Evolutionary conservation across 768 basidiomycete species (phyloP).

Genomic region (Candolleomyces eurysporus): DNA sequence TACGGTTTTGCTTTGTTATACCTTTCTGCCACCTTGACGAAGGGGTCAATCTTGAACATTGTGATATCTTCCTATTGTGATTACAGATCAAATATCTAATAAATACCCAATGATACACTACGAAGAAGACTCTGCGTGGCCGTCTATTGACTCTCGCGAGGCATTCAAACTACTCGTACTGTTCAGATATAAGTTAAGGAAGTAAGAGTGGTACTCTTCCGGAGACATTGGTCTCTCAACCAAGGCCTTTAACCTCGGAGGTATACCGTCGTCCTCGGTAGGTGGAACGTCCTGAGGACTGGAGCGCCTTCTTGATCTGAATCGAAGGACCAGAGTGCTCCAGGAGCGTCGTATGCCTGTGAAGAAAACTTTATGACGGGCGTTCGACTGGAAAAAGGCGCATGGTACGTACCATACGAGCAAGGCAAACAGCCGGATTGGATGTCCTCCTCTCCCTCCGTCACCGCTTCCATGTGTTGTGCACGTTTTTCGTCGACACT

Average conservation of each 20-base stretch:
- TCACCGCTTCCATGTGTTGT: background rate
- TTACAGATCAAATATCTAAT: no score
- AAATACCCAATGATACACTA: no score
- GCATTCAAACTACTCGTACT: no score
- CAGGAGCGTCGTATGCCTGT: background rate
- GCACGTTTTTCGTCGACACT: background rate
- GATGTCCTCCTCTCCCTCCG: background rate
- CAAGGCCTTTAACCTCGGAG: background rate
- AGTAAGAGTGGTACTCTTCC: constrained; percentile 2
- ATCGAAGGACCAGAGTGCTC: background rate
- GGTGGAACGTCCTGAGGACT: no score
- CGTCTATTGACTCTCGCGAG: no score
- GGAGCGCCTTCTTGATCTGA: background rate
- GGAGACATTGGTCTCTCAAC: constrained; percentile 2
- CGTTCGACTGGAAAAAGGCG: background rate
- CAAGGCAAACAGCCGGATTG: background rate
- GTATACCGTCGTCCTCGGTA: background rate
- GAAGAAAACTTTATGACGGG: background rate
- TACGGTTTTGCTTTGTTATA: no score
- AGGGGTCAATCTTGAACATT: no score
- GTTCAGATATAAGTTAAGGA: background rate
- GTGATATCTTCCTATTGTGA: no score
- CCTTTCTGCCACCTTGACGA: no score
- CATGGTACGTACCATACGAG: background rate
- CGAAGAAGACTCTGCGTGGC: no score